Evolutionary conservation across 176 grass and related monocot species (phyloP), one percentile per base, ranked within the genome.

Genomic region (Cenchrus purpureus): DNA sequence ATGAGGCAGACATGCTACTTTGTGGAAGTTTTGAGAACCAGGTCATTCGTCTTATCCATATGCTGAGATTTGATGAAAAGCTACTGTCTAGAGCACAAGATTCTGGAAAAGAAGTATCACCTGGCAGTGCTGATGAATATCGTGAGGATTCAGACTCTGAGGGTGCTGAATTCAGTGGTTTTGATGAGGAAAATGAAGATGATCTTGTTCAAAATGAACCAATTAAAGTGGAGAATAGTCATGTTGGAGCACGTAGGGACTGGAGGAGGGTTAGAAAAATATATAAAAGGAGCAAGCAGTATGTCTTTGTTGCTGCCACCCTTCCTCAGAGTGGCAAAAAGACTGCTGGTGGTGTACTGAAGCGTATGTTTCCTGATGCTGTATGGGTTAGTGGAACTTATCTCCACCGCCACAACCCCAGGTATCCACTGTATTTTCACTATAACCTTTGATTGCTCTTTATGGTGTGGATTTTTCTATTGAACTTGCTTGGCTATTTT

Each of bases 1-100:
- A 98, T 86, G 97, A 98, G 88, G 97, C 93, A 78, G 93, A 98
- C 78, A 98, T 98, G 93, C 91, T 98, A 89, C 93, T 98, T 22
- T 98, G 93, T 72, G 97, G 97, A 81, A 94, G 96, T 78, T 98
- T 98, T 77, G 89, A 98, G 85, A 94, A 94, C 31, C 90, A 94
- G 85, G 77, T 98, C 73, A 98, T 98, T 86, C 91, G 90, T 66
- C 86, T 98, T 32, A 96, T 96, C 78, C 82, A 98, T 87, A 96
- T 98, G 97, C 82, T 98, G 59, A 88, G 93, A 51, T 98, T 94
- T 94, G 97, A 94, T 73, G 97, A 96, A 88, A 98, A 98, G 52
- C 76, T 91, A 86, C 74, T 91, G 62, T 96, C 97, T 68, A 94
- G 78, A 75, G 81, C 65, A 57, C 75, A 90, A 69, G 62, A 60